Percentiles rank a stretch among this genome's conserved stretches.
These are phyloP conservation scores for Aristolochia contorta DNA, from an alignment of 164 flowering plant genomes.

Conservation along the genomic window DNA sequence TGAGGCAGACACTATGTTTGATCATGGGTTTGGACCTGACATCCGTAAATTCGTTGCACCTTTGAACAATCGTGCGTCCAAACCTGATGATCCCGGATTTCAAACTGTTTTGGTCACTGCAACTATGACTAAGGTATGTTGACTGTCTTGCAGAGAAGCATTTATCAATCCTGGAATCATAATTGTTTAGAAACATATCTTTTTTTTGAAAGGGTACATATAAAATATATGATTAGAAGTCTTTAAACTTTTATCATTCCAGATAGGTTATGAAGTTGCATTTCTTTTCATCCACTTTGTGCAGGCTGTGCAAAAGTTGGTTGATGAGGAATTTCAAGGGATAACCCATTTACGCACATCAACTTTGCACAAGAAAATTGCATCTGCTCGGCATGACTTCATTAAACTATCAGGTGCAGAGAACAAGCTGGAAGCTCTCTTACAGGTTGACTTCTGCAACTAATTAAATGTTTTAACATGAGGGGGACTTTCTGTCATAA, in stretches of 20 bases:
- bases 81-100: constrained; percentile 58
- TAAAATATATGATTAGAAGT: too few relatives aligned
- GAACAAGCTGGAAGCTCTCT: constrained; percentile 81
- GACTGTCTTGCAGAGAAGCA: background rate
- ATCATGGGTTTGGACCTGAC: constrained; percentile 98
- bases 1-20: constrained; percentile 99
- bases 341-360: constrained; percentile 78
- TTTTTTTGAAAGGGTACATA: too few relatives aligned
- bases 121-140: constrained; percentile 76
- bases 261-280: background rate
- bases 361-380: constrained; percentile 82
- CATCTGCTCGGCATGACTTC: constrained; percentile 94
- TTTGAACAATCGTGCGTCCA: constrained; percentile 62
- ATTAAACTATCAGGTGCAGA: constrained; percentile 85
- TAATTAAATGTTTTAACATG: background rate
- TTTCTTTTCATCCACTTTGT: constrained; percentile 1
- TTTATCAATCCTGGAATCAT: background rate
- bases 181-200: too few relatives aligned
- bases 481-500: background rate
- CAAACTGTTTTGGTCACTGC: constrained; percentile 91
- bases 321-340: constrained; percentile 95
- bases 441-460: constrained; percentile 46
- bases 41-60: constrained; percentile 85
- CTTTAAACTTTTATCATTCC: too few relatives aligned
- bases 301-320: constrained; percentile 81